phyloP scores from a whole-genome alignment of 768 basidiomycete genomes.

The Boletus pseudo-olivaceus region DNA sequence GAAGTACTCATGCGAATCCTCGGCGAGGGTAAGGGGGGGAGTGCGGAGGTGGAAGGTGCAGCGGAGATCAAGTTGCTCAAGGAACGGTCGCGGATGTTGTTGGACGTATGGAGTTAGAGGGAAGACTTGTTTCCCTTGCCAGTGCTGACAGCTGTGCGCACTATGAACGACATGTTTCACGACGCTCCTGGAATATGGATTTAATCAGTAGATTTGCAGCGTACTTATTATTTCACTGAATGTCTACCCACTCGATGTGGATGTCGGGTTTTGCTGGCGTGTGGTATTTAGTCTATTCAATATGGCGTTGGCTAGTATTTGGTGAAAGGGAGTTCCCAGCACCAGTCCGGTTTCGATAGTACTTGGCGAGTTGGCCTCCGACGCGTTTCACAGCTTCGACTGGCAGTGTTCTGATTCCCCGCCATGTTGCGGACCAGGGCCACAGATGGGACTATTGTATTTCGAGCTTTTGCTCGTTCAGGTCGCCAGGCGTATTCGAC shows the following conservation, averaged over 20 bases:
- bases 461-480: conserved; percentile 14
- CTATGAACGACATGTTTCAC: conserved; percentile 4
- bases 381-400: not conserved
- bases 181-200: conserved; percentile 9
- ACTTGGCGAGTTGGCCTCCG: not conserved
- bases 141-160: not conserved
- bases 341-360: not conserved
- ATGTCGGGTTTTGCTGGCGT: not conserved
- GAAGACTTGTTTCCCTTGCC: not conserved
- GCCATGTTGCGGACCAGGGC: conserved; percentile 20
- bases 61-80: conserved; percentile 94
- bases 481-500: conserved; percentile 8
- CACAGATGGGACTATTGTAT: conserved; percentile 2
- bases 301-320: too few species aligned
- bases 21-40: conserved; percentile 92
- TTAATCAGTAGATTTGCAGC: conserved; percentile 19
- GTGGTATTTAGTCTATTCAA: not conserved
- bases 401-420: not conserved
- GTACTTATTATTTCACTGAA: conserved; percentile 7
- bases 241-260: not conserved
- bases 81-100: conserved; percentile 82
- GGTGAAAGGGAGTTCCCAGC: too few species aligned
- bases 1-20: conserved; percentile 80
- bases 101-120: conserved; percentile 87
- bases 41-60: conserved; percentile 78